Conservation (phyloP, 2,329 filamentous ascomycete genomes). For the Nemania sp. region DNA sequence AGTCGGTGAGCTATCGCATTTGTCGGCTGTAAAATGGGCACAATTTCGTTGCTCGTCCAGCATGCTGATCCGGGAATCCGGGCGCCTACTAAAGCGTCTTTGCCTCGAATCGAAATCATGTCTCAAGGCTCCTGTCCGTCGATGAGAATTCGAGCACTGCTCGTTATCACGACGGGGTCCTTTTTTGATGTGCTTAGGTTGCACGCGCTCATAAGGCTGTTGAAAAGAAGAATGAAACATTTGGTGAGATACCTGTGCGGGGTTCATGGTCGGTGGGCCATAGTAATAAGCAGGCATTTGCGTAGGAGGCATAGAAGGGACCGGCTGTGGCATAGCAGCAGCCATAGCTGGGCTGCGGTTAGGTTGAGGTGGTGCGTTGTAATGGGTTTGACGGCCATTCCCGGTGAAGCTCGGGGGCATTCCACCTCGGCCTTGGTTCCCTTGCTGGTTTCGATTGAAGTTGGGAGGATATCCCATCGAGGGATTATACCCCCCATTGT, state of each 20-base stretch:
- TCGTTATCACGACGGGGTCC: slow-evolving; percentile 52
- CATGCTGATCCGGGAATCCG: slow-evolving; percentile 43
- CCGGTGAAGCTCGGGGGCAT: slow-evolving; percentile 53
- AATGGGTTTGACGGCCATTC: slow-evolving; percentile 42
- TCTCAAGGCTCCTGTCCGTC: slow-evolving; percentile 46
- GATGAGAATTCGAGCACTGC: slow-evolving; percentile 48
- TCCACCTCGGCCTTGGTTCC: slow-evolving; percentile 55
- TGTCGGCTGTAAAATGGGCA: slow-evolving; percentile 26
- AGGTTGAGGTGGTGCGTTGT: slow-evolving; percentile 51
- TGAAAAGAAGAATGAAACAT: slow-evolving; percentile 54
- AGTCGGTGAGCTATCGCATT: slow-evolving; percentile 25
- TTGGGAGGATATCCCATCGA: slow-evolving; percentile 51
- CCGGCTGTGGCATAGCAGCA: slow-evolving; percentile 70
- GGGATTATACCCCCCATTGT: slow-evolving; percentile 54
- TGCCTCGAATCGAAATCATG: slow-evolving; percentile 44
- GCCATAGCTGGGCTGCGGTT: slow-evolving; percentile 49
- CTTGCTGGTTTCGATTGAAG: slow-evolving; percentile 46
- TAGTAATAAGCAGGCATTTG: slow-evolving; percentile 64
- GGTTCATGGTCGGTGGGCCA: slow-evolving; percentile 57
- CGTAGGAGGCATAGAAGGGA: slow-evolving; percentile 66
- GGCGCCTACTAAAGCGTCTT: slow-evolving; percentile 53
- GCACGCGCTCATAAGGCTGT: slow-evolving; percentile 41
- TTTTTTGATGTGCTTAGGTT: slow-evolving; percentile 50
- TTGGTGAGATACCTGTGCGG: slow-evolving; percentile 60
- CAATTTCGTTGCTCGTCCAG: slow-evolving; percentile 31